phyloP scores from a whole-genome alignment of 2,329 filamentous ascomycete genomes.

The Colletotrichum sp. region DNA sequence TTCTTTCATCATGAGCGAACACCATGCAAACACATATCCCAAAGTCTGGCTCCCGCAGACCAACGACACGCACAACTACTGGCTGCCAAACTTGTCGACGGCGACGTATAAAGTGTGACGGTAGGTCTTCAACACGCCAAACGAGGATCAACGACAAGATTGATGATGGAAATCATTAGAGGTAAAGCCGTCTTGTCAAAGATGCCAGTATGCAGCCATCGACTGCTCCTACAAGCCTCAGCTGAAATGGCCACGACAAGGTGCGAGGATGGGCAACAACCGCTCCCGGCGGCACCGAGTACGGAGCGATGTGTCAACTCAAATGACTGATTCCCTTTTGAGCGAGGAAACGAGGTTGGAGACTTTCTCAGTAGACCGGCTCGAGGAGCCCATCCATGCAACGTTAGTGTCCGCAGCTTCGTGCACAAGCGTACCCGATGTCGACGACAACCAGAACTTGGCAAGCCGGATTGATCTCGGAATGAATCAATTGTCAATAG shows the following conservation, averaged over 20 bases:
- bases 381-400: background rate
- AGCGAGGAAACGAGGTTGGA: background rate
- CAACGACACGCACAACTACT: background rate
- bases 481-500: background rate
- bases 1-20: background rate
- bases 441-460: background rate
- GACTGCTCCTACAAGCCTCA: background rate
- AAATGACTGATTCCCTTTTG: background rate
- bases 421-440: background rate
- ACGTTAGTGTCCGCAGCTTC: background rate
- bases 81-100: background rate
- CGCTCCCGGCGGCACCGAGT: background rate
- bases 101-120: background rate
- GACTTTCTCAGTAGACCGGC: background rate
- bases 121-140: background rate
- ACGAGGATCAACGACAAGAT: background rate
- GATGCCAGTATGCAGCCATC: background rate
- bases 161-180: background rate
- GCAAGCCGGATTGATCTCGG: background rate
- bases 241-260: background rate
- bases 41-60: rapidly evolving
- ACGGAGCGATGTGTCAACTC: background rate
- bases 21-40: background rate
- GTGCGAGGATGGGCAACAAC: background rate
- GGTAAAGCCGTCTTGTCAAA: background rate